Base-by-base conservation (phyloP, 208 protist species). In the Lotmaria passim region DNA sequence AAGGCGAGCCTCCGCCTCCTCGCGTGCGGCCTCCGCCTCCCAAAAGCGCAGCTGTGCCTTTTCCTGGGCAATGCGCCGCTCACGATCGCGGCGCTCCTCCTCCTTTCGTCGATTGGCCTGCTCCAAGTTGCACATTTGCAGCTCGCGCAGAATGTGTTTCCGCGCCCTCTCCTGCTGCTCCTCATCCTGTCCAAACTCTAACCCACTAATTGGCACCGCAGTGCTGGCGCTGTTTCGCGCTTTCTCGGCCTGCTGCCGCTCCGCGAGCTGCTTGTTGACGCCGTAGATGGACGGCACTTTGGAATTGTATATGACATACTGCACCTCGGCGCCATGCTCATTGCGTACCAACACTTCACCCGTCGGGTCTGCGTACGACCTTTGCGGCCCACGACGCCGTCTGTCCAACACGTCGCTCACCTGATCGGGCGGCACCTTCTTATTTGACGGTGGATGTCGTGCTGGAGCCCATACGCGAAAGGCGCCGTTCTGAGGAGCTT, bases 271-370 rank as follows among this genome's bases (percentile, higher is more conserved):
- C 69, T 78, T 75, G 74, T 94, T 90, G n/a, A 85, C 61, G 14
- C 79, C 89, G 38, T 81, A 62, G 62, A 90, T 82, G 4, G 81
- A 91, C 8, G 85, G 84, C 21, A 87, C 55, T 44, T 77, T 87
- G 48, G 86, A 62, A 57, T 90, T 84, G 73, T 87, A 91, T n/a
- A 90, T 78, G n/a, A 84, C 60, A 39, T 85, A 90, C 69, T 90
- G 78, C 24, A 80, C 79, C 51, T 81, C 56, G 12, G 62, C 61
- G 3, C 71, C 62, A 57, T 81, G 51, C n/a, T 81, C 77, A 7
- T 48, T 61, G 26, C 69, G 72, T 8, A 76, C 47, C 21, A 93
- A 31, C 36, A 93, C 85, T 30, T 93, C 84, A 2, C 81, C 81
- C 3, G 78, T 74, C 5, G 82, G 85, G 50, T 90, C 87, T 11